Percentiles rank a stretch among this genome's conserved stretches.
These are phyloP conservation scores for Grammothele lineata DNA, from an alignment of 768 basidiomycete species.

Conservation along the genomic window DNA sequence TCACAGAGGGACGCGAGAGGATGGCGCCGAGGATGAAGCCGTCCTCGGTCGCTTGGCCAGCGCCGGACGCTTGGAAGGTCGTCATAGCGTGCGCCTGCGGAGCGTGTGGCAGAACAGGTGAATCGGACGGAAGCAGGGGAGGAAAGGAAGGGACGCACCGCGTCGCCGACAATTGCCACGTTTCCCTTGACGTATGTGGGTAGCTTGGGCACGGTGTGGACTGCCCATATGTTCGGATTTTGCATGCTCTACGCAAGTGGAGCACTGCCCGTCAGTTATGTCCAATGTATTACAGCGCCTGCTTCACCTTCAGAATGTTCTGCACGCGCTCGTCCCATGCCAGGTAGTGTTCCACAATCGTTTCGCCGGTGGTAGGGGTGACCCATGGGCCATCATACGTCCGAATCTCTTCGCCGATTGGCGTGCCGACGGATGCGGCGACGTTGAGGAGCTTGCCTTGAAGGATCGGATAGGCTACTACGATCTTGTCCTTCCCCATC, in stretches of 20 bases:
- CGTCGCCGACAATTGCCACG: not conserved
- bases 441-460: constrained; percentile 22
- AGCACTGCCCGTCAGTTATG: not conserved
- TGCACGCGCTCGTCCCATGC: constrained; percentile 22
- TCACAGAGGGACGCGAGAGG: constrained; percentile 22
- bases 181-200: not conserved
- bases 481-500: constrained; percentile 23
- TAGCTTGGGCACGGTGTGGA: not conserved
- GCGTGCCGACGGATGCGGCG: constrained; percentile 17
- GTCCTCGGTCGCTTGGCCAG: constrained; percentile 20
- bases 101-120: not conserved
- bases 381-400: constrained; percentile 20
- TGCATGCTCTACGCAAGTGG: not conserved
- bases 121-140: not conserved
- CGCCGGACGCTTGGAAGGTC: constrained; percentile 7
- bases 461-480: constrained; percentile 28
- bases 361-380: constrained; percentile 7
- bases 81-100: constrained; percentile 13
- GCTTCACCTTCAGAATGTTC: constrained; percentile 17
- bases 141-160: not conserved
- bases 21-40: constrained; percentile 29
- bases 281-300: not conserved
- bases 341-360: constrained; percentile 12
- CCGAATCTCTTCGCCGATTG: constrained; percentile 15
- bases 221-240: not conserved